Percentiles rank a stretch among this genome's conserved stretches.
phyloP scores from a whole-genome alignment of 1,139 yeast genomes.

The Yamadazyma buinensis region DNA sequence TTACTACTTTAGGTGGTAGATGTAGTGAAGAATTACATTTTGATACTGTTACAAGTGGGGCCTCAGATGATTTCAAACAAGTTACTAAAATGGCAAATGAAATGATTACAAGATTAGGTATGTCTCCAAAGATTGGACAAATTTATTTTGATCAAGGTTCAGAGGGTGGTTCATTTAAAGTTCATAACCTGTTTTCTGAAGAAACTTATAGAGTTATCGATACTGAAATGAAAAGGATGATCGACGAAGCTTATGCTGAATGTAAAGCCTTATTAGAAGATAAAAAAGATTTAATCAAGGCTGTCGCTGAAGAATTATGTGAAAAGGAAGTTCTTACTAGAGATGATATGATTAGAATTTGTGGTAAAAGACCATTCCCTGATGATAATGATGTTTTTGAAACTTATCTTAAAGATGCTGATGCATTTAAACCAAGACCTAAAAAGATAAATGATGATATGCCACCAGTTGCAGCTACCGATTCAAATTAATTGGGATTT shows the following conservation, averaged over 20 bases:
- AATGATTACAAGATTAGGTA: constrained; percentile 74
- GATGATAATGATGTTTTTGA: constrained; percentile 80
- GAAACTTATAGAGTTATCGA: constrained; percentile 65
- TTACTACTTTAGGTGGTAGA: constrained; percentile 79
- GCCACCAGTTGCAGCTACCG: no score
- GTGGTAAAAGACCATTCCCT: constrained; percentile 75
- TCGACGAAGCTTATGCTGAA: constrained; percentile 47
- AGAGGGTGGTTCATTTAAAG: constrained; percentile 44
- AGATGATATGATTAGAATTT: constrained; percentile 71
- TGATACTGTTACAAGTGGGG: constrained; percentile 76
- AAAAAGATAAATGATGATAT: constrained; percentile 4
- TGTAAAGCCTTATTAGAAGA: constrained; percentile 56
- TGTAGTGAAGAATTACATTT: constrained; percentile 77
- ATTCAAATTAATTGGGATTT: no score
- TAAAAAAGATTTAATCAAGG: constrained; percentile 58
- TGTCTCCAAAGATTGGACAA: constrained; percentile 69
- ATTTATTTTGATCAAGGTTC: constrained; percentile 47
- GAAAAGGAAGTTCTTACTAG: constrained; percentile 72
- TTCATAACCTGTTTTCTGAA: constrained; percentile 69
- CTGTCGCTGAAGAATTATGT: constrained; percentile 65
- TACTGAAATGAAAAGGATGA: constrained; percentile 59
- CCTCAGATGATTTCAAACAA: constrained; percentile 77
- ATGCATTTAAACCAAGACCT: constrained; percentile 30
- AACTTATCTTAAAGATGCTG: constrained; percentile 57
- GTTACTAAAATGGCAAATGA: constrained; percentile 74